These are phyloP conservation scores for Thalassiosira profunda DNA, from an alignment of 108 stramenopile genomes.

Conservation along the genomic window DNA sequence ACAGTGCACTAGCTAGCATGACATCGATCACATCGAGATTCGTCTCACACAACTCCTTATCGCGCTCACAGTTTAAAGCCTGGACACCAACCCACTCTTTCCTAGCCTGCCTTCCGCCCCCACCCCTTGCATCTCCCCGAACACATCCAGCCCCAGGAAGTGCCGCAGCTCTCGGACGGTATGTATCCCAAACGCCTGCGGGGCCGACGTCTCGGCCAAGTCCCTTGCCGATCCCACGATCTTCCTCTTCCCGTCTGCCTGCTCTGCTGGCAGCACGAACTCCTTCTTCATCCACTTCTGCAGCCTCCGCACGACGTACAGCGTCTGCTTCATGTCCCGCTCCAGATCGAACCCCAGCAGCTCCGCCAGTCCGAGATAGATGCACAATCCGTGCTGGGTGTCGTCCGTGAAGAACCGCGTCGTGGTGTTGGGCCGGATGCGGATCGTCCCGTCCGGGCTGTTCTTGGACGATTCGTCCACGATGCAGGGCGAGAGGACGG, in stretches of 20 bases:
- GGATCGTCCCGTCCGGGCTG: conserved; percentile 34
- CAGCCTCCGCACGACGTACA: conserved; percentile 49
- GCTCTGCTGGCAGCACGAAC: conserved; percentile 42
- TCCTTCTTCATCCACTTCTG: conserved; percentile 58
- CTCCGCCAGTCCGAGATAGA: conserved; percentile 47
- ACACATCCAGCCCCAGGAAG: conserved; percentile 48
- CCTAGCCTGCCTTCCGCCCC: conserved; percentile 28
- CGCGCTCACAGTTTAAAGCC: no score
- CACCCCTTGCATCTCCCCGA: conserved; percentile 29
- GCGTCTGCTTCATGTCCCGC: conserved; percentile 44
- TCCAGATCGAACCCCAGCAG: conserved; percentile 51
- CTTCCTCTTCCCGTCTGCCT: neutral
- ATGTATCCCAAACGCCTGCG: conserved; percentile 49
- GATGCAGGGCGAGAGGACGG: conserved; percentile 52
- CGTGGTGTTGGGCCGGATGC: conserved; percentile 36
- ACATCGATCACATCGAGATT: no score
- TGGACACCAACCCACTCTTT: conserved; percentile 44
- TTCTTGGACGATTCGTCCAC: conserved; percentile 28
- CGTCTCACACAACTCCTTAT: no score
- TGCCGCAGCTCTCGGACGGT: conserved; percentile 34
- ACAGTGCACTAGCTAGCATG: no score
- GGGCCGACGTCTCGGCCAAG: conserved; percentile 43
- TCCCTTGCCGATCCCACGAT: conserved; percentile 46
- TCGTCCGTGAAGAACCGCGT: conserved; percentile 57
- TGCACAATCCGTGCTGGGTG: conserved; percentile 51